Conservation (phyloP, 2,329 filamentous ascomycete genomes). For the Akanthomyces muscarius region DNA sequence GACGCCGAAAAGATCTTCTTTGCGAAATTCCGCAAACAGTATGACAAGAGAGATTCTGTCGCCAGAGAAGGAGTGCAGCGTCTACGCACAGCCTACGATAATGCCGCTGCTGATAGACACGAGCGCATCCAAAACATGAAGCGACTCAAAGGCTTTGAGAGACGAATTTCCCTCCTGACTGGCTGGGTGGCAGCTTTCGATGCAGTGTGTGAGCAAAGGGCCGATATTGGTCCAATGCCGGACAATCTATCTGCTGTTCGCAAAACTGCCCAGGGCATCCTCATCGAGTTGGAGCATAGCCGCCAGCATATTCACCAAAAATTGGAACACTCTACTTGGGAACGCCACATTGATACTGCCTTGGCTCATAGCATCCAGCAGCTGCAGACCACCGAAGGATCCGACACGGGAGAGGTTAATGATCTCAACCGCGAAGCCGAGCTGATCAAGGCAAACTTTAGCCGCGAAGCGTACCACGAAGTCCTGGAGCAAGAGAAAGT, state of each 20-base stretch:
- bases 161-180: slow-evolving; percentile 79
- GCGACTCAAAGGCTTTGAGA: slow-evolving; percentile 75
- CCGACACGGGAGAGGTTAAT: slow-evolving; percentile 59
- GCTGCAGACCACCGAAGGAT: slow-evolving; percentile 53
- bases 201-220: slow-evolving; percentile 64
- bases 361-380: slow-evolving; percentile 80
- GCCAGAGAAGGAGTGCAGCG: slow-evolving; percentile 75
- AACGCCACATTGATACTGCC: slow-evolving; percentile 80
- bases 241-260: slow-evolving; percentile 69
- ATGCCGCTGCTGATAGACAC: slow-evolving; percentile 70
- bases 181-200: slow-evolving; percentile 94
- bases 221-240: slow-evolving; percentile 62
- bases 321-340: slow-evolving; percentile 78
- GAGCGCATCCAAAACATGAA: slow-evolving; percentile 78
- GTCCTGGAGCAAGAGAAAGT: slow-evolving; percentile 80
- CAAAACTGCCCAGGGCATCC: slow-evolving; percentile 82
- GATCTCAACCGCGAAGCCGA: slow-evolving; percentile 79
- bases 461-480: slow-evolving; percentile 71
- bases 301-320: slow-evolving; percentile 86
- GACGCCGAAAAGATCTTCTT: slow-evolving; percentile 80
- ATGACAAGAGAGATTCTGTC: slow-evolving; percentile 74
- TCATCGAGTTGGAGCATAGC: slow-evolving; percentile 84
- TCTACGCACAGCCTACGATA: slow-evolving; percentile 78
- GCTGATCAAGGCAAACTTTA: slow-evolving; percentile 76
- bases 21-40: slow-evolving; percentile 85